A percentile compares a stretch with the other conserved stretches of the same genome.
These are phyloP conservation scores for Lentinula lateritia DNA, from an alignment of 768 basidiomycete species.

Conservation along the genomic window DNA sequence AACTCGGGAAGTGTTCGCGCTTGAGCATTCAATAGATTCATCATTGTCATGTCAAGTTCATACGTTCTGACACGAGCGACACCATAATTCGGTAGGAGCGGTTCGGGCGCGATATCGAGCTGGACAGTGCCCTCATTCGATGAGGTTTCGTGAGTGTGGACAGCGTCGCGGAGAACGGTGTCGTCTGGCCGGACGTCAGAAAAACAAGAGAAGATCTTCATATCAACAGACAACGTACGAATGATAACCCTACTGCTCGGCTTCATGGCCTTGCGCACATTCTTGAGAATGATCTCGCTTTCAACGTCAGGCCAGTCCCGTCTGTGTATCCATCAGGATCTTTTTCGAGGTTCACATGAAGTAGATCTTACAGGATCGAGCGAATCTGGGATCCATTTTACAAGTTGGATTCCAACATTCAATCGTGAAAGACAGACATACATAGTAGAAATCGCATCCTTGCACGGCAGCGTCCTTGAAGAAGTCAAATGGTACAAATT, in stretches of 20 bases:
- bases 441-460: constrained; percentile 36
- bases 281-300: constrained; percentile 27
- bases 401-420: neutral
- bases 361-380: constrained; percentile 25
- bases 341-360: neutral
- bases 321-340: constrained; percentile 12
- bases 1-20: constrained; percentile 39
- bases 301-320: constrained; percentile 38
- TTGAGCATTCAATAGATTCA: constrained; percentile 32
- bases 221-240: constrained; percentile 18
- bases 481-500: constrained; percentile 35
- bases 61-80: constrained; percentile 34
- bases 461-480: constrained; percentile 28
- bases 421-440: constrained; percentile 15
- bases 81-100: constrained; percentile 43
- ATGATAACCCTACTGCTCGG: constrained; percentile 29
- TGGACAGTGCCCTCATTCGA: neutral
- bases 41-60: constrained; percentile 42
- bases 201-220: neutral
- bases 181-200: constrained; percentile 24
- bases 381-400: constrained; percentile 20
- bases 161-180: constrained; percentile 26
- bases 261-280: constrained; percentile 29
- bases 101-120: constrained; percentile 25
- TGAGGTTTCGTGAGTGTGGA: constrained; percentile 5